Conservation (phyloP, 1,139 yeast genomes). For the Pneumocystis canis region DNA sequence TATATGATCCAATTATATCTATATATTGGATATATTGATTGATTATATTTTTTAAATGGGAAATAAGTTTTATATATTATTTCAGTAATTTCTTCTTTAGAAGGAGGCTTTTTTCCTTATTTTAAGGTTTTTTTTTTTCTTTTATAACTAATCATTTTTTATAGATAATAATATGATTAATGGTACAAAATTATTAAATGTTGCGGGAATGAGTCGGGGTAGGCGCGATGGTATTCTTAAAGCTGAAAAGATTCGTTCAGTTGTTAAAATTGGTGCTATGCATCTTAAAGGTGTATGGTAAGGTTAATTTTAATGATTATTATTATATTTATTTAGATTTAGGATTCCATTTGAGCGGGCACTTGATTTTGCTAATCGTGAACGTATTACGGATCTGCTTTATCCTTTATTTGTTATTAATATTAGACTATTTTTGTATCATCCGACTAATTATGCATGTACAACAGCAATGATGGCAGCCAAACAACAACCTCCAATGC, state of each 20-base stretch:
- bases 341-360: slow-evolving; percentile 84
- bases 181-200: slow-evolving; percentile 83
- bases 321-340: not conserved
- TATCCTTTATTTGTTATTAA: slow-evolving; percentile 83
- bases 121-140: slow-evolving; percentile 21
- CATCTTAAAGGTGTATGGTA: slow-evolving; percentile 91
- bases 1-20: too few species aligned
- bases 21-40: too few species aligned
- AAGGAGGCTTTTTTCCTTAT: too few species aligned
- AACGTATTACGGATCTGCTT: slow-evolving; percentile 68
- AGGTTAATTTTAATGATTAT: not conserved
- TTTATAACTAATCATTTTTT: too few species aligned
- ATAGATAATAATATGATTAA: slow-evolving; percentile 75
- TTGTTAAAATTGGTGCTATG: slow-evolving; percentile 93
- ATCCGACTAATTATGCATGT: slow-evolving; percentile 23
- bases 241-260: slow-evolving; percentile 77
- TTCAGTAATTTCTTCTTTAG: too few species aligned
- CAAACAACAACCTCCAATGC: slow-evolving; percentile 23
- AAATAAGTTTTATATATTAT: too few species aligned
- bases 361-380: slow-evolving; percentile 76
- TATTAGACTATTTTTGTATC: slow-evolving; percentile 33
- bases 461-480: slow-evolving; percentile 27
- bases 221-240: slow-evolving; percentile 87
- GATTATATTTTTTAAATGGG: too few species aligned
- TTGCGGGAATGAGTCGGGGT: slow-evolving; percentile 91